Evolutionary conservation across 1,139 yeast genomes (phyloP).

Genomic region (Sugiyamaella novakii): DNA sequence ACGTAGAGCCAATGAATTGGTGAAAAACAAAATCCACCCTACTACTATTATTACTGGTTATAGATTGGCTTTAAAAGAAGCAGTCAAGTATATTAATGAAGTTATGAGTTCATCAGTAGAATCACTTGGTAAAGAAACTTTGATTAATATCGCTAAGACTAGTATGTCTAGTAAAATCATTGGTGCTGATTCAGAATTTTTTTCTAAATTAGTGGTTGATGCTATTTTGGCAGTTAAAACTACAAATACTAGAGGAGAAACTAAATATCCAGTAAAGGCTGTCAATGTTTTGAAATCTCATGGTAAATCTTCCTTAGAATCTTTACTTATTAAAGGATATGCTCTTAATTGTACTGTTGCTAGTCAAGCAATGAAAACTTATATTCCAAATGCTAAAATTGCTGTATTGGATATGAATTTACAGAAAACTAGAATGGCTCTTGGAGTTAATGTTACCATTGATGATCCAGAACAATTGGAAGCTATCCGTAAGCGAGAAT

Average conservation of each 20-base stretch:
- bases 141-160: conserved; percentile 88
- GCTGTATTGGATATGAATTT: conserved; percentile 93
- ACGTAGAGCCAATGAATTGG: conserved; percentile 92
- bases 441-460: conserved; percentile 96
- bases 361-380: conserved; percentile 92
- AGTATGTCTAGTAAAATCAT: conserved; percentile 96
- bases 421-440: conserved; percentile 96
- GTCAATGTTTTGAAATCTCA: conserved; percentile 95
- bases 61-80: conserved; percentile 90
- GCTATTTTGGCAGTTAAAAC: conserved; percentile 96
- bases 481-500: conserved; percentile 92
- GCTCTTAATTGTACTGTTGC: conserved; percentile 98
- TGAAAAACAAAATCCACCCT: conserved; percentile 92
- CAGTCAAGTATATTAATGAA: conserved; percentile 83
- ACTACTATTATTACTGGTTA: conserved; percentile 97
- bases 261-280: conserved; percentile 94
- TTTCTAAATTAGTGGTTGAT: conserved; percentile 88
- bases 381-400: conserved; percentile 72
- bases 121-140: conserved; percentile 72
- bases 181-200: conserved; percentile 93
- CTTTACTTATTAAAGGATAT: conserved; percentile 86
- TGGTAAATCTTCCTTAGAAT: conserved; percentile 89
- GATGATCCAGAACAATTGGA: conserved; percentile 98
- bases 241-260: conserved; percentile 82
- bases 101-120: conserved; percentile 82